Evolutionary conservation across 768 basidiomycete species (phyloP).

Genomic region (Boletales sp.): DNA sequence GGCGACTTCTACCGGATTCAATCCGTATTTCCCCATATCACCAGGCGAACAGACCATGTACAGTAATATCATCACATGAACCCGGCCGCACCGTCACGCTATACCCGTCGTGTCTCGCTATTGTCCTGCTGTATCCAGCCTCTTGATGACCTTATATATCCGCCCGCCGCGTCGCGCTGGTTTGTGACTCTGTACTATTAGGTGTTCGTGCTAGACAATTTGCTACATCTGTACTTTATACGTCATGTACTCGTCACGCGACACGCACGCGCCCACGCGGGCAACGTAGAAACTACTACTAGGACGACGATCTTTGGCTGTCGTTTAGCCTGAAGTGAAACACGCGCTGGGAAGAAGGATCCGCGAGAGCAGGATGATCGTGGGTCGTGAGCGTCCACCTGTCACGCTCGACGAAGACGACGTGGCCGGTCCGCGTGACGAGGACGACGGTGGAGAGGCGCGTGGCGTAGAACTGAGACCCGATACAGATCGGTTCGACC

Average conservation of each 20-base stretch:
- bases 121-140: constrained; percentile 5
- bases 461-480: constrained; percentile 52
- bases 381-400: constrained; percentile 48
- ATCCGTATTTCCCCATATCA: constrained; percentile 64
- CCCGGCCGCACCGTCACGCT: not conserved
- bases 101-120: not conserved
- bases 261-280: constrained; percentile 8
- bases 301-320: constrained; percentile 8
- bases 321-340: constrained; percentile 45
- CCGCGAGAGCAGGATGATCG: constrained; percentile 37
- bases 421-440: constrained; percentile 55
- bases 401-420: constrained; percentile 69
- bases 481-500: constrained; percentile 46
- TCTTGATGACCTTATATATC: constrained; percentile 22
- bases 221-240: constrained; percentile 29
- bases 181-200: constrained; percentile 26
- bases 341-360: constrained; percentile 43
- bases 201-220: constrained; percentile 28
- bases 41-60: constrained; percentile 54
- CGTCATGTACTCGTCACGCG: constrained; percentile 29
- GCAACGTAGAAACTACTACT: constrained; percentile 21
- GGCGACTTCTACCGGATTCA: constrained; percentile 48
- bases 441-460: constrained; percentile 72
- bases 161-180: constrained; percentile 24
- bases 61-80: constrained; percentile 54